Percentiles rank a stretch among this genome's conserved stretches.
Conservation (phyloP, 805 yeast genomes). For the Kluyveromyces wickerhamii region DNA sequence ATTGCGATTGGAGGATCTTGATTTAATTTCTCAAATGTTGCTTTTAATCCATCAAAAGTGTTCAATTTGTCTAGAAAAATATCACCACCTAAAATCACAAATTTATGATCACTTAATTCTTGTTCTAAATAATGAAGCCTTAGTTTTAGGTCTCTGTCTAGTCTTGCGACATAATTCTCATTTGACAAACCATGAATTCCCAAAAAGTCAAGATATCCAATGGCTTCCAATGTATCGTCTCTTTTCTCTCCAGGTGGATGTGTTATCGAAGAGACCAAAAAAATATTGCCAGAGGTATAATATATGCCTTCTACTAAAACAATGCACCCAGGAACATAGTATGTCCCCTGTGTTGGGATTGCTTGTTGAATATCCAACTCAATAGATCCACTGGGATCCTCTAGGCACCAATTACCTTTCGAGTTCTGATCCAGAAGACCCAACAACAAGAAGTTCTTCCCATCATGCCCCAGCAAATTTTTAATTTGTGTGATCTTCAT, state of each 20-base stretch:
- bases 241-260: constrained; percentile 88
- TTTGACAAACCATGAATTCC: constrained; percentile 34
- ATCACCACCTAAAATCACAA: constrained; percentile 71
- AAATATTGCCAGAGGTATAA: constrained; percentile 54
- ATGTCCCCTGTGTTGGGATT: constrained; percentile 54
- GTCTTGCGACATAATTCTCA: constrained; percentile 38
- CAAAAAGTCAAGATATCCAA: constrained; percentile 71
- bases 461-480: constrained; percentile 79
- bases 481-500: constrained; percentile 61
- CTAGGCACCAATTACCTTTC: constrained; percentile 65
- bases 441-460: constrained; percentile 62
- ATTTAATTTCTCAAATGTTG: constrained; percentile 49
- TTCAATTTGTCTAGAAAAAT: constrained; percentile 53
- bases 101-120: constrained; percentile 44
- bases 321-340: constrained; percentile 66
- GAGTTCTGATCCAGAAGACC: constrained; percentile 63
- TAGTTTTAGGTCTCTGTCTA: constrained; percentile 52
- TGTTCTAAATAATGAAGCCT: constrained; percentile 51
- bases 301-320: constrained; percentile 82
- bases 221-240: constrained; percentile 53
- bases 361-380: constrained; percentile 59
- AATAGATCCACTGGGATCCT: constrained; percentile 73
- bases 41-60: constrained; percentile 55
- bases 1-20: constrained; percentile 57
- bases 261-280: constrained; percentile 66